Evolutionary conservation across 352 stramenopile genomes (phyloP).

Genomic region (Phytophthora vignae): DNA sequence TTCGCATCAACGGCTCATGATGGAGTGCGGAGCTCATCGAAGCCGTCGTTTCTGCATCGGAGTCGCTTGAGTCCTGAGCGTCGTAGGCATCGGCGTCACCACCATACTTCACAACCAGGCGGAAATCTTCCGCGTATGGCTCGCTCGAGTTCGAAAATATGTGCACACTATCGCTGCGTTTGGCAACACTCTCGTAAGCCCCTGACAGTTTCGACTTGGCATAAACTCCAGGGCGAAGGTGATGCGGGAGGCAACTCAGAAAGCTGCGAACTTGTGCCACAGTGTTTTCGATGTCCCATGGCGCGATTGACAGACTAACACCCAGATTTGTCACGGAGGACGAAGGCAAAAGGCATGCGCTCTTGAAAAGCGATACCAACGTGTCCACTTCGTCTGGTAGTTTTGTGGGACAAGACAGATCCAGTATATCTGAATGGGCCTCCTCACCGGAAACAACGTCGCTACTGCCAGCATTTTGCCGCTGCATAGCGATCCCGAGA

Average conservation of each 20-base stretch:
- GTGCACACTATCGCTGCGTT: constrained; percentile 13
- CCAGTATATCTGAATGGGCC: constrained; percentile 1
- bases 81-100: constrained; percentile 26
- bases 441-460: constrained; percentile 8
- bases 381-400: constrained; percentile 43
- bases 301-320: constrained; percentile 50
- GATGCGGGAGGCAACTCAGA: constrained; percentile 59
- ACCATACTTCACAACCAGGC: constrained; percentile 38
- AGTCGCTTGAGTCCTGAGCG: constrained; percentile 41
- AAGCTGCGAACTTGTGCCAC: constrained; percentile 62
- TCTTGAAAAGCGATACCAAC: constrained; percentile 62
- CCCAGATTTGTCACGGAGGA: constrained; percentile 68
- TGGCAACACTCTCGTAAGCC: constrained; percentile 36
- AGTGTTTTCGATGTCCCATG: constrained; percentile 71
- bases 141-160: constrained; percentile 11
- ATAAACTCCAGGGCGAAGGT: constrained; percentile 59
- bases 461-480: constrained; percentile 1
- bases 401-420: constrained; percentile 9
- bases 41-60: constrained; percentile 44
- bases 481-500: constrained; percentile 15
- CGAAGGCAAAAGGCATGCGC: constrained; percentile 49
- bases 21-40: constrained; percentile 46
- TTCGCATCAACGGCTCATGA: constrained; percentile 48
- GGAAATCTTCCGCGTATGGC: constrained; percentile 29
- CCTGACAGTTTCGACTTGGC: constrained; percentile 41